Evolutionary conservation across 257 asterid genomes (phyloP).

Genomic region (Przewalskia tangutica): DNA sequence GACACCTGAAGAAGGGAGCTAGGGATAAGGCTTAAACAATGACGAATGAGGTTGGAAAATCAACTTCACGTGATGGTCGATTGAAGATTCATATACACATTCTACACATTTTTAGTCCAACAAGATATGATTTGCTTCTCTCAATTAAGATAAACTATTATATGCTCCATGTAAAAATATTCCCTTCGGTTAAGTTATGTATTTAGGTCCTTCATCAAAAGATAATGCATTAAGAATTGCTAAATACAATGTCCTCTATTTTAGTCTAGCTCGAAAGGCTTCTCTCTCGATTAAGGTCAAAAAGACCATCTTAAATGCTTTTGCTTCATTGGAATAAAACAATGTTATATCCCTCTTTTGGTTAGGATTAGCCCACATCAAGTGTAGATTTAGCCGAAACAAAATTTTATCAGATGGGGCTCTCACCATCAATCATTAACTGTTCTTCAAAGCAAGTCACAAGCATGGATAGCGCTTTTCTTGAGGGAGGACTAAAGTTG

Average conservation of each 20-base stretch:
- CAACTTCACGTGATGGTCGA: background rate
- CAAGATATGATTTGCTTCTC: no score
- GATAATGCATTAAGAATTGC: background rate
- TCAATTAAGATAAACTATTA: background rate
- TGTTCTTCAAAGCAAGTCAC: background rate
- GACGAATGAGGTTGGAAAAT: background rate
- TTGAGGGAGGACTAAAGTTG: background rate
- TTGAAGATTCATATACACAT: background rate
- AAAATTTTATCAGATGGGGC: background rate
- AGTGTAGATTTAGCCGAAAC: background rate
- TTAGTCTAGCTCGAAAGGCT: background rate
- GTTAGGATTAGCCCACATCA: background rate
- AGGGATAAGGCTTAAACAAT: background rate
- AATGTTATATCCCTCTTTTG: background rate
- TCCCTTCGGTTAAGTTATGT: background rate
- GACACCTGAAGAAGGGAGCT: background rate
- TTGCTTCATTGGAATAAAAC: background rate
- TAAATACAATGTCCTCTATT: background rate
- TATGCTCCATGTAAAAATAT: background rate
- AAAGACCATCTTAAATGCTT: background rate
- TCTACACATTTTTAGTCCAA: background rate
- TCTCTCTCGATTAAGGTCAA: background rate
- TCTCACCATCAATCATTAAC: background rate
- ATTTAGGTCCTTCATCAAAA: background rate
- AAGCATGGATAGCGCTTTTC: background rate